These are phyloP conservation scores for Pichia phayaonensis DNA, from an alignment of 805 yeast species.

Conservation along the genomic window DNA sequence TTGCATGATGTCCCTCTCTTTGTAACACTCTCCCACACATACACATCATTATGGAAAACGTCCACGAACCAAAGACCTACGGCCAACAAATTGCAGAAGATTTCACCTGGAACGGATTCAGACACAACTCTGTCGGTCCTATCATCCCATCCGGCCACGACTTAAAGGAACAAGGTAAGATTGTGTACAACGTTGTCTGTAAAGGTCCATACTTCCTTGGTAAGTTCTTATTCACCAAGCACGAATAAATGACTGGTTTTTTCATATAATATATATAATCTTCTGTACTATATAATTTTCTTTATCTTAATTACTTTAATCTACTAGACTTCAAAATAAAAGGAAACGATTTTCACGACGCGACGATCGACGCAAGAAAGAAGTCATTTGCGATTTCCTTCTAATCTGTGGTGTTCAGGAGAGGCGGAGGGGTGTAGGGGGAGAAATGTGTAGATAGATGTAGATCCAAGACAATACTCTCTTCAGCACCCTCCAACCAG, in stretches of 20 bases:
- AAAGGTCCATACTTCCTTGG: constrained; percentile 5
- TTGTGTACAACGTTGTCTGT: not conserved
- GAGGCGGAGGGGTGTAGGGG: no score
- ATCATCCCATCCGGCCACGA: constrained; percentile 1
- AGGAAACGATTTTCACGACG: no score
- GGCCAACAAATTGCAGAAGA: constrained; percentile 7
- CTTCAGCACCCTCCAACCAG: no score
- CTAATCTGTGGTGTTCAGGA: not conserved
- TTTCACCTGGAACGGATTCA: constrained; percentile 3
- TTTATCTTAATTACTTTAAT: not conserved
- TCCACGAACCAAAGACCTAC: constrained; percentile 7
- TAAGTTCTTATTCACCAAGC: constrained; percentile 4
- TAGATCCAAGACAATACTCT: no score
- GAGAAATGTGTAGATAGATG: no score
- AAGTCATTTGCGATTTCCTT: not conserved
- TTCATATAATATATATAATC: no score
- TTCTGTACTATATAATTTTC: not conserved
- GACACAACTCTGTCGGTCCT: not conserved
- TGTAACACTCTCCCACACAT: no score
- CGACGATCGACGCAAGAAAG: not conserved
- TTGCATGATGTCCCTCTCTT: no score
- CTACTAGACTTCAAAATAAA: no score
- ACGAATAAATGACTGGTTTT: not conserved
- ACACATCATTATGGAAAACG: no score
- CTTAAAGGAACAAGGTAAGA: constrained; percentile 3